phyloP scores from a whole-genome alignment of 2,329 filamentous ascomycete genomes.

The Ascochyta viciae-villosae region DNA sequence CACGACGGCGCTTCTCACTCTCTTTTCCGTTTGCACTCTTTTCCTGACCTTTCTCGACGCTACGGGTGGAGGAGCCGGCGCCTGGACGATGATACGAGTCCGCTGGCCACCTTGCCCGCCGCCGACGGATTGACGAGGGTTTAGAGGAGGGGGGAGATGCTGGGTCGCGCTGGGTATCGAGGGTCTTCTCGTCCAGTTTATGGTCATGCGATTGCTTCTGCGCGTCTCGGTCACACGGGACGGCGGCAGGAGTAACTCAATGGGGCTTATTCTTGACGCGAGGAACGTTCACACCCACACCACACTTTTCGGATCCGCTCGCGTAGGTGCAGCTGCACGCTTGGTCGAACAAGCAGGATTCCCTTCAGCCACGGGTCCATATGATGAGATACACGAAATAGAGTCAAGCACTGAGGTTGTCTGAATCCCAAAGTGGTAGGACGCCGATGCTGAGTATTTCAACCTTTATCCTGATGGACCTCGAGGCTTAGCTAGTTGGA shows the following conservation, averaged over 20 bases:
- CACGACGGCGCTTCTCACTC: constrained; percentile 52
- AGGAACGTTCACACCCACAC: constrained; percentile 70
- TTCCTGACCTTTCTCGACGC: constrained; percentile 29
- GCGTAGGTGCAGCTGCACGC: constrained; percentile 54
- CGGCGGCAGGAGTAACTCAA: constrained; percentile 81
- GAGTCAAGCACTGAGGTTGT: constrained; percentile 96
- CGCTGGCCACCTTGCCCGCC: constrained; percentile 57
- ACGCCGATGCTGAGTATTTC: constrained; percentile 52
- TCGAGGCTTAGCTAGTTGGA: constrained; percentile 38
- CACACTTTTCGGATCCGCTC: constrained; percentile 54
- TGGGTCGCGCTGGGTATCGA: constrained; percentile 42
- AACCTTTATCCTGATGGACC: constrained; percentile 58
- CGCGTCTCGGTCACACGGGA: constrained; percentile 45
- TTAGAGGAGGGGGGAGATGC: constrained; percentile 42
- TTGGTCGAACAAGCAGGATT: constrained; percentile 75
- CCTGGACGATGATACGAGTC: constrained; percentile 92
- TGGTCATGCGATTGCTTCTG: constrained; percentile 95
- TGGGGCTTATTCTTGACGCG: constrained; percentile 99
- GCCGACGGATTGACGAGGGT: constrained; percentile 29
- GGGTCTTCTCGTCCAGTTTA: constrained; percentile 85
- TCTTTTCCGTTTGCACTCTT: constrained; percentile 63
- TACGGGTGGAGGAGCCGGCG: constrained; percentile 53
- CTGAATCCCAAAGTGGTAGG: constrained; percentile 56
- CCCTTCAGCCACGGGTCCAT: constrained; percentile 59
- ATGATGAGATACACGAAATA: constrained; percentile 93